These are phyloP conservation scores for Castanea mollissima DNA, from an alignment of 306 rosid genomes.

Conservation along the genomic window DNA sequence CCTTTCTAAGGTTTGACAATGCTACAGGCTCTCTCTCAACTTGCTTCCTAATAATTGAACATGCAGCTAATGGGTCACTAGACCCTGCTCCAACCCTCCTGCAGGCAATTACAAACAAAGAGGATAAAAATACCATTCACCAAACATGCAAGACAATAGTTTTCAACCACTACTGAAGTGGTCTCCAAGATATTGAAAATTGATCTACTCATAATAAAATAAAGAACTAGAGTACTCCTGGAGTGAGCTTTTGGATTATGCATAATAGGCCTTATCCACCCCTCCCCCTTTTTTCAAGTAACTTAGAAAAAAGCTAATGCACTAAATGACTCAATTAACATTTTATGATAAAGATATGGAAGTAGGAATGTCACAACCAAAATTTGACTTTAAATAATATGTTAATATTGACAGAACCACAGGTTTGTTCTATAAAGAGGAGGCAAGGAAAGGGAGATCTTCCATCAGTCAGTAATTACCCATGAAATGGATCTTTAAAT, in stretches of 20 bases:
- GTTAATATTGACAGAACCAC: too few relatives aligned
- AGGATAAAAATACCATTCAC: neutral
- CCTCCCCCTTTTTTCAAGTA: neutral
- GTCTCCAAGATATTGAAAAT: neutral
- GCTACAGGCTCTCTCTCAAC: slow-evolving; percentile 37
- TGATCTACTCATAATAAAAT: too few relatives aligned
- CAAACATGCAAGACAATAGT: neutral
- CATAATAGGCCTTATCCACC: neutral
- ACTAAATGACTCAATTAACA: too few relatives aligned
- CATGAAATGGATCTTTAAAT: too few relatives aligned
- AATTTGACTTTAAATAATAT: too few relatives aligned
- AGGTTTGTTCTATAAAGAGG: too few relatives aligned
- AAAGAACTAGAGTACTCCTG: too few relatives aligned
- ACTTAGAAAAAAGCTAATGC: too few relatives aligned
- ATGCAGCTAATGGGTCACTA: slow-evolving; percentile 59
- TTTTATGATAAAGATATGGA: neutral
- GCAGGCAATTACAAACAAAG: slow-evolving; percentile 19
- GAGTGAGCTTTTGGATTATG: neutral
- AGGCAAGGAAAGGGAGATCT: too few relatives aligned
- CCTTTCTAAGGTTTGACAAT: slow-evolving; percentile 52
- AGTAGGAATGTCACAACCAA: neutral
- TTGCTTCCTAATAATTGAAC: slow-evolving; percentile 64
- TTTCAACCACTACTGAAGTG: neutral
- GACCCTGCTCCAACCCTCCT: slow-evolving; percentile 91
- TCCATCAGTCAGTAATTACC: too few relatives aligned